Conservation (phyloP, 2,329 filamentous ascomycete species). For the Botrytis paeoniae region DNA sequence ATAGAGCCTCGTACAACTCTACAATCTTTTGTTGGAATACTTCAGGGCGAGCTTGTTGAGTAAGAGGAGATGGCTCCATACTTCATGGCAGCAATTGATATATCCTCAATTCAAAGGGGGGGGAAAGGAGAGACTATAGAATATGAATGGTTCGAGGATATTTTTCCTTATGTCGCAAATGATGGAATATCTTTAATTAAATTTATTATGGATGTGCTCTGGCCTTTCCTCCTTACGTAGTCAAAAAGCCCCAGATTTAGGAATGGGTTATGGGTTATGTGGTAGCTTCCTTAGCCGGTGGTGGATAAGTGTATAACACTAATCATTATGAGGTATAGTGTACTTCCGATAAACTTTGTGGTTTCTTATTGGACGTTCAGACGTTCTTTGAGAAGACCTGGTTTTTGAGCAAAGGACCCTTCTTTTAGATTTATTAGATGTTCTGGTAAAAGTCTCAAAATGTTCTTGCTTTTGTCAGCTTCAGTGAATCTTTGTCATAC, state of each 20-base stretch:
- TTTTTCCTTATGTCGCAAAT: slow-evolving; percentile 8
- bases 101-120: background rate
- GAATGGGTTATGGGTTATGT: background rate
- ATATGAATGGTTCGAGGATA: background rate
- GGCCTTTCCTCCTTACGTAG: slow-evolving; percentile 7
- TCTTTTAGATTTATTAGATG: background rate
- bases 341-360: background rate
- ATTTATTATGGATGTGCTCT: slow-evolving; percentile 3
- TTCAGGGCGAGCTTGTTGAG: slow-evolving; percentile 85
- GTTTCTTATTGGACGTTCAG: background rate
- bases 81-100: slow-evolving; percentile 32
- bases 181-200: background rate
- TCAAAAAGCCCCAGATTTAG: slow-evolving; percentile 3
- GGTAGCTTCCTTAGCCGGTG: background rate
- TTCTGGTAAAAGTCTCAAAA: too few relatives aligned
- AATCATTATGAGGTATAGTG: background rate
- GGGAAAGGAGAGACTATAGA: background rate
- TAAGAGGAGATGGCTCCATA: slow-evolving; percentile 91
- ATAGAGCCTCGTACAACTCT: slow-evolving; percentile 79
- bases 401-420: background rate
- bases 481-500: background rate
- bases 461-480: background rate
- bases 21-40: slow-evolving; percentile 94
- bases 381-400: background rate
- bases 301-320: background rate